phyloP scores from a whole-genome alignment of 2,329 filamentous ascomycete species.

The Alternaria tenuissima region DNA sequence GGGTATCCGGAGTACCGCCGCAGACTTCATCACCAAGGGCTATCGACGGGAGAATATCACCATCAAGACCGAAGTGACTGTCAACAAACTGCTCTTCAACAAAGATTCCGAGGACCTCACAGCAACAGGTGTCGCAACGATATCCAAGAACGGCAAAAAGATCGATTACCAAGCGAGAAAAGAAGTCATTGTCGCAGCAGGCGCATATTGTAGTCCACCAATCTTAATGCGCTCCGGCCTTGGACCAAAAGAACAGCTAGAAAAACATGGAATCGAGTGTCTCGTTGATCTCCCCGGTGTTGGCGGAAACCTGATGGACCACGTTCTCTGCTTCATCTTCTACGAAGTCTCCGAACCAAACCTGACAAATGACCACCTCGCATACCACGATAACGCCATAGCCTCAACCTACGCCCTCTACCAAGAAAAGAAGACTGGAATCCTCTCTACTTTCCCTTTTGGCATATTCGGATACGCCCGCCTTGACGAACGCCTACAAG shows the following conservation, averaged over 20 bases:
- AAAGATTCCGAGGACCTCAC: slow-evolving; percentile 49
- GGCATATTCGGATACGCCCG: slow-evolving; percentile 69
- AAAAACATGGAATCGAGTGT: slow-evolving; percentile 61
- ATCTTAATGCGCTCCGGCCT: slow-evolving; percentile 64
- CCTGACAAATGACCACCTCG: slow-evolving; percentile 64
- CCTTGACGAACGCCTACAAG: slow-evolving; percentile 66
- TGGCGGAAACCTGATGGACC: slow-evolving; percentile 70
- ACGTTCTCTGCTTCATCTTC: slow-evolving; percentile 65
- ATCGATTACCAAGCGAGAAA: slow-evolving; percentile 46
- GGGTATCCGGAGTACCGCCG: slow-evolving; percentile 39
- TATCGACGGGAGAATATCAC: slow-evolving; percentile 48
- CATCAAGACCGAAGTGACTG: slow-evolving; percentile 43
- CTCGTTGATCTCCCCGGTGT: slow-evolving; percentile 67
- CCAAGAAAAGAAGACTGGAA: slow-evolving; percentile 66
- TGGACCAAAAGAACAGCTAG: slow-evolving; percentile 63
- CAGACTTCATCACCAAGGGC: slow-evolving; percentile 54
- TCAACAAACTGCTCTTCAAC: slow-evolving; percentile 58
- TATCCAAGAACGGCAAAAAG: slow-evolving; percentile 53
- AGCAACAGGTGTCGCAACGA: slow-evolving; percentile 57
- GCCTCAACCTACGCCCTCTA: slow-evolving; percentile 63
- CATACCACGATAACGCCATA: slow-evolving; percentile 63
- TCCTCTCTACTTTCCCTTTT: slow-evolving; percentile 69
- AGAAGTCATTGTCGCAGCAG: slow-evolving; percentile 46
- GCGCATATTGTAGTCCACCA: slow-evolving; percentile 45
- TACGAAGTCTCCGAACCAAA: slow-evolving; percentile 67